Base-by-base conservation (phyloP, 1,139 yeast genomes). In the Suzukiozyma palmioleophila region DNA sequence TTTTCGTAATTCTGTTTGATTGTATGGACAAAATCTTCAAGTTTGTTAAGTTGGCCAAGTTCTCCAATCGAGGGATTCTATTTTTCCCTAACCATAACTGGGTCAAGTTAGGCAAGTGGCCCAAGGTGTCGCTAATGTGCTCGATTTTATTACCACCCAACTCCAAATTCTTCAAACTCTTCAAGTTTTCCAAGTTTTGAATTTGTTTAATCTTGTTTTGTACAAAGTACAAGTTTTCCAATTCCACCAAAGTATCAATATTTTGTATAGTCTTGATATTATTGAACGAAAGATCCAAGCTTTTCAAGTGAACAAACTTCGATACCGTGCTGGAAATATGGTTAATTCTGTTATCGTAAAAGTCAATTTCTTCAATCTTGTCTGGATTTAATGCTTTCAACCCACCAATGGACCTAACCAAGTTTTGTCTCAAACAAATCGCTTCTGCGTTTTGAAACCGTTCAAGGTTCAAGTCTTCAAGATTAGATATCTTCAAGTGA, bases 11-110 rank as follows among this genome's bases (percentile, higher is more conserved):
- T 46, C 88, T 71, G 55, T 94, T 94, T 4, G 95, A 81, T 60
- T 92, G 98, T 41, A 94, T 87, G 2, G 97, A 88, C 39, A 94
- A 69, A 11, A 92, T 79, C 40, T 79, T 75, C 50, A 94, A 70
- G 45, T 84, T 84, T 33, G 62, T 60, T 45, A 92, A 69, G n/a
- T 66, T 65, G 27, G 66, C 62, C 44, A 94, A 64, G 54, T 86
- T 85, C 46, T 84, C 76, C 34, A 94, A 64, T 54, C 66, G 75
- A 1, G 75, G 57, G 39, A 94, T 87, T 45, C 77, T 75, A 60
- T 94, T 94, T 56, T 90, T 89, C 32, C 98, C 98, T 33, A 94
- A 69, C 98, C 98, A 94, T 37, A 94, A 66, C 59, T 90, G 87
- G 47, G 79, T 77, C 39, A 94, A 64, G 38, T 73, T 76, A 1